Evolutionary conservation across 2,329 filamentous ascomycete species (phyloP), one percentile per base, ranked within the genome.

Genomic region (Cryphonectria radicalis): DNA sequence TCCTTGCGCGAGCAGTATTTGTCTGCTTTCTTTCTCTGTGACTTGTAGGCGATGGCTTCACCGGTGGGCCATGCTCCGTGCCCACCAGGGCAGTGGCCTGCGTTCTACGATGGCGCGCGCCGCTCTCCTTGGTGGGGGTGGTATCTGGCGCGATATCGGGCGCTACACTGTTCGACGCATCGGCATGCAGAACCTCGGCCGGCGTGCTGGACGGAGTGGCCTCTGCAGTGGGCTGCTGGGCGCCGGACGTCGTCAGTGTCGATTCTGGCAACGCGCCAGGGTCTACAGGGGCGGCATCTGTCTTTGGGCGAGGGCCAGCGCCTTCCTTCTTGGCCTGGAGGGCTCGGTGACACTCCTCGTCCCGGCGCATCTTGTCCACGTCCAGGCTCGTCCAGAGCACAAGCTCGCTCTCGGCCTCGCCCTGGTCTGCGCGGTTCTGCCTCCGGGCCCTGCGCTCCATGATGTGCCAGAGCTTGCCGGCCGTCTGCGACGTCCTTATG

Each of bases 391-490:
- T 66, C 42, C 71, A 42, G 37, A 66, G 19, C 32, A 67, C 59
- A 22, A 73, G 63, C 25, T 66, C 72, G 32, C 65, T 59, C 6
- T 50, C 17, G 2, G 22, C 43, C 3, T 42, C 64, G 50, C 53
- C 43, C 19, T 32, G 63, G 25, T 22, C 42, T 22, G 14, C 22
- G 25, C 25, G 60, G 22, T 46, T 72, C 59, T 67, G 55, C 64
- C n/a, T 70, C 28, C 68, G 73, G 64, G 68, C 17, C 46, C 69
- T 50, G 46, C 72, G 69, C 37, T 73, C 63, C 42, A 25, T 59
- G 57, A 73, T 69, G 13, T 73, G 72, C 63, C 66, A 73, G 6
- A 64, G 19, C 63, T 40, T 43, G 0, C 73, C 22, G 76, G 75
- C 69, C 73, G 72, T 50, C 66, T 69, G 55, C 64, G 72, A 37